Conservation (phyloP, 495 filamentous ascomycete genomes). For the Letharia lupina region DNA sequence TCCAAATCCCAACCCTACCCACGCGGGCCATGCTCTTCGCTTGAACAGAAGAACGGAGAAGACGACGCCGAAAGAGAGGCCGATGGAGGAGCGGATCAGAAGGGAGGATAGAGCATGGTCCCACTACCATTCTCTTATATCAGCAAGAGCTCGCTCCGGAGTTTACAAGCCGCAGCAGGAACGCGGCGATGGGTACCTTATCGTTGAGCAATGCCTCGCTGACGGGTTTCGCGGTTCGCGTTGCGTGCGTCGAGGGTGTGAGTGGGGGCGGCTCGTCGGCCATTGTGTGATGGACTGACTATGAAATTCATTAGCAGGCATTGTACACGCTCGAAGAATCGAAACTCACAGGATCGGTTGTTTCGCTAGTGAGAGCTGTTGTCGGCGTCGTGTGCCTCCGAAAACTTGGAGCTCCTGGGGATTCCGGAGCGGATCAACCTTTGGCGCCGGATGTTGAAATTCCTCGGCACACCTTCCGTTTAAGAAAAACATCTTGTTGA, state of each 20-base stretch:
- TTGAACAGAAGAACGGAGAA: slow-evolving; percentile 98
- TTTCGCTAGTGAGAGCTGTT: not conserved
- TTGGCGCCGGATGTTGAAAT: not conserved
- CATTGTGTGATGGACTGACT: slow-evolving; percentile 36
- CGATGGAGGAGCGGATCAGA: slow-evolving; percentile 88
- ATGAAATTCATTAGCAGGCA: not conserved
- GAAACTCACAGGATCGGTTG: not conserved
- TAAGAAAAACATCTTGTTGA: not conserved
- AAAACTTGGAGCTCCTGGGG: slow-evolving; percentile 9
- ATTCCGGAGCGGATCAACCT: slow-evolving; percentile 11
- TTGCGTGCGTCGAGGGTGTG: slow-evolving; percentile 35
- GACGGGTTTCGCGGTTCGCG: slow-evolving; percentile 62
- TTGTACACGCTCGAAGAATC: not conserved
- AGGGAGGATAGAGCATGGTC: slow-evolving; percentile 94
- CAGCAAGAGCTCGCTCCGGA: not conserved
- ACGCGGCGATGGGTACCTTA: slow-evolving; percentile 54
- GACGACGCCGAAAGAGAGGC: slow-evolving; percentile 90
- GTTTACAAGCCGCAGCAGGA: not conserved
- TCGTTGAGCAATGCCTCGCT: slow-evolving; percentile 92
- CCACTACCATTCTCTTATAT: slow-evolving; percentile 54
- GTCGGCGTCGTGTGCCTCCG: slow-evolving; percentile 9
- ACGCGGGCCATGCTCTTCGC: slow-evolving; percentile 91
- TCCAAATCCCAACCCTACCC: slow-evolving; percentile 86
- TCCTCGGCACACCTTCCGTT: slow-evolving; percentile 8
- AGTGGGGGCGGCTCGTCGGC: slow-evolving; percentile 46